These are phyloP conservation scores for Ehretia macrophylla DNA, from an alignment of 257 asterid genomes.

Conservation along the genomic window DNA sequence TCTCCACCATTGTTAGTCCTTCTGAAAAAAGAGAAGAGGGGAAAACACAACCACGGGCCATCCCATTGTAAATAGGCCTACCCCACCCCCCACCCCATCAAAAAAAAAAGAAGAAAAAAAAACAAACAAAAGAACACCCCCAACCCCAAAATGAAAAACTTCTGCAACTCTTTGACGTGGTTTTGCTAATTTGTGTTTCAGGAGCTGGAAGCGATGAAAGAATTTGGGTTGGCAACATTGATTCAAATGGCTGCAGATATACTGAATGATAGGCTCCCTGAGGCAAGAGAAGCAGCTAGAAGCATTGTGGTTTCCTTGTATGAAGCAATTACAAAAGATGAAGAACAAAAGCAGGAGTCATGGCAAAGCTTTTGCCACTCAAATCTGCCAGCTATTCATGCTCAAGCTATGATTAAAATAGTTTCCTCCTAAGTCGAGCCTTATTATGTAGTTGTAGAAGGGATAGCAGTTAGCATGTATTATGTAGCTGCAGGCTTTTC, in stretches of 20 bases:
- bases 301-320: constrained; percentile 41
- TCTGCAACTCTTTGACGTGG: background rate
- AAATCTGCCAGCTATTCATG: constrained; percentile 71
- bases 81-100: no score
- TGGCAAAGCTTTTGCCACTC: constrained; percentile 92
- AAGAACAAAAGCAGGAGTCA: constrained; percentile 57
- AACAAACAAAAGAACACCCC: no score
- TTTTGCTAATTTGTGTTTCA: constrained; percentile 15
- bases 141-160: no score
- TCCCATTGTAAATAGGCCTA: no score
- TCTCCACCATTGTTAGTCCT: no score
- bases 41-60: no score
- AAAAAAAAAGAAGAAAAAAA: no score
- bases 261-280: constrained; percentile 83
- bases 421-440: constrained; percentile 34
- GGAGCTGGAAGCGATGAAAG: constrained; percentile 72
- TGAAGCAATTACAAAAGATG: constrained; percentile 44
- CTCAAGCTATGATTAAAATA: constrained; percentile 69
- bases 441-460: background rate
- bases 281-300: constrained; percentile 92
- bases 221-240: constrained; percentile 48
- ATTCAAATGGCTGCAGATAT: constrained; percentile 51
- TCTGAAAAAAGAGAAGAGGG: no score
- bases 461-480: constrained; percentile 4
- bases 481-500: background rate